Evolutionary conservation across 2,329 filamentous ascomycete genomes (phyloP), one percentile per base, ranked within the genome.

Genomic region (Bipolaris cookei): DNA sequence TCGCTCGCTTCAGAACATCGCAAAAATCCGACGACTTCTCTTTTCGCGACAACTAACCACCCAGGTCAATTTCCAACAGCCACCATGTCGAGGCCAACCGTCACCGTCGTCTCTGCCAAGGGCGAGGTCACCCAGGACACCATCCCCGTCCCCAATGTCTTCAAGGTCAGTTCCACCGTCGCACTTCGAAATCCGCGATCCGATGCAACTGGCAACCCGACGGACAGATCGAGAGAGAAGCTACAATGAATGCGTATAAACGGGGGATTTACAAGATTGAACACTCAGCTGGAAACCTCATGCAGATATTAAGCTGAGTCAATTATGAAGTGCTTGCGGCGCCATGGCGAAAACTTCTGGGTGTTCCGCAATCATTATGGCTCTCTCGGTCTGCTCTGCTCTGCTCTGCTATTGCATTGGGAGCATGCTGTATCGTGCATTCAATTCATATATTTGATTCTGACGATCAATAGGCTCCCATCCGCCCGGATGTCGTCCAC

Each of bases 401-500:
- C 54, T 58, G 38, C 30, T 38, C 30, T 41, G 16, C 18, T 42
- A 30, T 35, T 35, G n/a, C 16, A 37, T 35, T 11, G 30, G 16
- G 14, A 20, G 6, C 18, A 23, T 14, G 11, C 45, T 25, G 45
- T 21, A 25, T 47, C 20, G 13, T 47, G 32, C 45, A 14, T 7
- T 13, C 2, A 38, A 6, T 8, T 4, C 37, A 41, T 20, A 21
- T 38, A 39, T n/a, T 25, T 34, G 28, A 43, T 54, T 38, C 54
- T 67, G 47, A 68, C 62, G 56, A 41, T 16, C 18, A 35, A 18
- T 47, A 76, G 73, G 88, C 91, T 75, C 95, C 95, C 75, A 98
- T 99, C 87, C 94, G 95, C 82, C 91, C 93, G 78, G 95, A 99
- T 84, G 97, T 99, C 81, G 95, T 99, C 80, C 94, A 98, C 88